Conservation (phyloP, 129 eudicot genomes). For the Flaveria sonorensis region DNA sequence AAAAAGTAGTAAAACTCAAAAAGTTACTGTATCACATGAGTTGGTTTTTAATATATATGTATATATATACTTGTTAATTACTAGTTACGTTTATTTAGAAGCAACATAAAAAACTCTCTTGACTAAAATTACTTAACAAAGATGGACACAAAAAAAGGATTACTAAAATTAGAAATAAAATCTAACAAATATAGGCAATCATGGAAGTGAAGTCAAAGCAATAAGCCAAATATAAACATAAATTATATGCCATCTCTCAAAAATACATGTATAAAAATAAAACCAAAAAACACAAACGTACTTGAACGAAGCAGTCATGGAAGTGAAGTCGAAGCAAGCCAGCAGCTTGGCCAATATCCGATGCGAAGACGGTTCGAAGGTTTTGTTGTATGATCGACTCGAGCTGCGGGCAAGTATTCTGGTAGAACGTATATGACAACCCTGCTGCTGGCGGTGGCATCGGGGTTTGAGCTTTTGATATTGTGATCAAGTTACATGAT, state of each 20-base stretch:
- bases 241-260: not conserved
- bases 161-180: too few species aligned
- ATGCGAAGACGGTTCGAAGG: conserved; percentile 26
- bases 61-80: too few species aligned
- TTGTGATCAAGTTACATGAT: conserved; percentile 15
- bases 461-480: conserved; percentile 27
- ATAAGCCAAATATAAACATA: not conserved
- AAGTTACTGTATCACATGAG: too few species aligned
- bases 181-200: not conserved
- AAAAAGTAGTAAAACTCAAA: too few species aligned
- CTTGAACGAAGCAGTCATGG: conserved; percentile 45
- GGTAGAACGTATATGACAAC: conserved; percentile 34
- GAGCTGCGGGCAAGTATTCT: conserved; percentile 29
- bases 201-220: not conserved
- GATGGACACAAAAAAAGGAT: too few species aligned
- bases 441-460: conserved; percentile 22
- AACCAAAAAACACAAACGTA: conserved; percentile 15
- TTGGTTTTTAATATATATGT: too few species aligned
- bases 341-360: conserved; percentile 41
- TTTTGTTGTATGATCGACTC: conserved; percentile 28
- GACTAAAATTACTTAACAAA: too few species aligned
- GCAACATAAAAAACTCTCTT: too few species aligned
- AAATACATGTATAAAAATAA: not conserved
- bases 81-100: too few species aligned
- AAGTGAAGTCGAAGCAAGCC: conserved; percentile 46